Evolutionary conservation across 345 rosid species (phyloP).

Genomic region (Ceriops tagal): DNA sequence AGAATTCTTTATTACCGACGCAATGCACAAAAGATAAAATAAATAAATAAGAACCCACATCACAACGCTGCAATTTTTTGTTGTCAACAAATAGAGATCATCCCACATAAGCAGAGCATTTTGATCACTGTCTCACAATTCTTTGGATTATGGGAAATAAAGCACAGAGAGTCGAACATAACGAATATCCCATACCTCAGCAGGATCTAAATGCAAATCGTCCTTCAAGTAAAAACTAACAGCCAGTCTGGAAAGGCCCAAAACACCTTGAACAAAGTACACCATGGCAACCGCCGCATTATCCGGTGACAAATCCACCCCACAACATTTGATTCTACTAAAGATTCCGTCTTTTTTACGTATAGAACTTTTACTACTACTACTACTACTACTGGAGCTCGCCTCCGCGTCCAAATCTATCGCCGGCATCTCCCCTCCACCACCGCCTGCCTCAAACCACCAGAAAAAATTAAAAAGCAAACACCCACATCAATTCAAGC

Average conservation of each 20-base stretch:
- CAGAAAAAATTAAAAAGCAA: slow-evolving; percentile 1
- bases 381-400: slow-evolving; percentile 19
- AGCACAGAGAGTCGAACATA: background rate
- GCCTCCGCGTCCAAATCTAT: slow-evolving; percentile 41
- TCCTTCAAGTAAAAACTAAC: slow-evolving; percentile 92
- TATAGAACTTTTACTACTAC: slow-evolving; percentile 27
- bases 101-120: background rate
- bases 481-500: background rate
- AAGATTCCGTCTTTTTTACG: slow-evolving; percentile 36
- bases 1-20: no score
- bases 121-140: no score
- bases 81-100: no score
- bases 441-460: slow-evolving; percentile 36
- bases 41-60: no score
- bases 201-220: slow-evolving; percentile 95
- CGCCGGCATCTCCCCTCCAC: slow-evolving; percentile 46
- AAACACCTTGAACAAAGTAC: slow-evolving; percentile 97
- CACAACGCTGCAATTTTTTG: no score
- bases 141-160: background rate
- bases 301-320: slow-evolving; percentile 88
- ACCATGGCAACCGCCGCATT: slow-evolving; percentile 95
- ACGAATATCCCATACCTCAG: slow-evolving; percentile 58
- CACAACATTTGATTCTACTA: slow-evolving; percentile 42
- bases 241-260: slow-evolving; percentile 90
- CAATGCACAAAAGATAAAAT: no score